Conservation (phyloP, 23 red algal genomes). For the Gracilaria vermiculophylla region DNA sequence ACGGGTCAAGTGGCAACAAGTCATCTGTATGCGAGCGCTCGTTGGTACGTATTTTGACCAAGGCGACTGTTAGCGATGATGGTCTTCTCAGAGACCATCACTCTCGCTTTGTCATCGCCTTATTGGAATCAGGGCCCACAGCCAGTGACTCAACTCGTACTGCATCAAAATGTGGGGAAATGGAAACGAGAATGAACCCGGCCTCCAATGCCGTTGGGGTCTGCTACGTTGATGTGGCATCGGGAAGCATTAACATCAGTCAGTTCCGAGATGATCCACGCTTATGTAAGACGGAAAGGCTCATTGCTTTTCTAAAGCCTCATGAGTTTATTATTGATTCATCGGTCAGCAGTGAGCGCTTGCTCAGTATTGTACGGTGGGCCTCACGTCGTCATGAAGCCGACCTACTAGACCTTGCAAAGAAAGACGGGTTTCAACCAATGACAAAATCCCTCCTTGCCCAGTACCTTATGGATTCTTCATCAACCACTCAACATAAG, state of each 20-base stretch:
- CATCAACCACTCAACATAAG: neutral
- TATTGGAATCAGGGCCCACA: neutral
- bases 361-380: conserved; percentile 54
- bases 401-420: conserved; percentile 27
- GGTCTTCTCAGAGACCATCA: conserved; percentile 67
- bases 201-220: conserved; percentile 49
- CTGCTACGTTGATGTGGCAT: conserved; percentile 88
- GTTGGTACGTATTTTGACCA: conserved; percentile 90
- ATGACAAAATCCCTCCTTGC: conserved; percentile 41
- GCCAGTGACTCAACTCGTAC: neutral
- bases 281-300: conserved; percentile 48
- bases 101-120: conserved; percentile 71
- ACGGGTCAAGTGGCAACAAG: conserved; percentile 14
- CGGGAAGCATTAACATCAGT: conserved; percentile 73
- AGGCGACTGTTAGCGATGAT: conserved; percentile 79
- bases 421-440: conserved; percentile 32
- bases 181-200: neutral
- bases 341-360: conserved; percentile 1
- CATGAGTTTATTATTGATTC: conserved; percentile 70
- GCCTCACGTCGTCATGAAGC: conserved; percentile 8
- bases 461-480: conserved; percentile 27
- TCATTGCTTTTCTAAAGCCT: conserved; percentile 70
- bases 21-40: conserved; percentile 79
- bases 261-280: conserved; percentile 68
- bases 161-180: neutral